A percentile compares a stretch with the other conserved stretches of the same genome.
phyloP scores from a whole-genome alignment of 257 asterid species.

The Ocimum tenuiflorum region DNA sequence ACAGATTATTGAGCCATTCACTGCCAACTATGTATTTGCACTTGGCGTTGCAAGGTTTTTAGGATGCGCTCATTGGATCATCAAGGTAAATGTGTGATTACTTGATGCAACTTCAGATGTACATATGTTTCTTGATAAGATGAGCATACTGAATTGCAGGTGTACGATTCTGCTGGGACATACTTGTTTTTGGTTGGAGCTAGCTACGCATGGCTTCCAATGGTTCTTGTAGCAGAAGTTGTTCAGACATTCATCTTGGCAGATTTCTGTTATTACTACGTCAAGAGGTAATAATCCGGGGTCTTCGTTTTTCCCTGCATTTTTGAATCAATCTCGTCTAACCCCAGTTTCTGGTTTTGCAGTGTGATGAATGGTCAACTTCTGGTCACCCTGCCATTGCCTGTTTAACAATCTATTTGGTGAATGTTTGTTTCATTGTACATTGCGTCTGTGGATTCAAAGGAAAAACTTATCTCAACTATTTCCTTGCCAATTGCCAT shows the following conservation, averaged over 20 bases:
- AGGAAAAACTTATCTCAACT: not conserved
- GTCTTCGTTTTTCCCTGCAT: not conserved
- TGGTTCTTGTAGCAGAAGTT: conserved; percentile 57
- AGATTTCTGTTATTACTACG: conserved; percentile 81
- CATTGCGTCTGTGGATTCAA: conserved; percentile 14
- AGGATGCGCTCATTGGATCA: conserved; percentile 90
- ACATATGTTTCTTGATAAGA: not conserved
- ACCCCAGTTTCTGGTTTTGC: conserved; percentile 28
- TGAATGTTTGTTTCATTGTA: conserved; percentile 9
- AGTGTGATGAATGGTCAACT: conserved; percentile 68
- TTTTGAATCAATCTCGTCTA: not conserved
- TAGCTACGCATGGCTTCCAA: conserved; percentile 66
- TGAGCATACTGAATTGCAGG: conserved; percentile 35
- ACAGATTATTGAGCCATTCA: conserved; percentile 87
- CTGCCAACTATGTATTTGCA: conserved; percentile 89
- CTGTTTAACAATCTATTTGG: conserved; percentile 32
- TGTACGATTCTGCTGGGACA: conserved; percentile 58
- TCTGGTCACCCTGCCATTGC: conserved; percentile 43
- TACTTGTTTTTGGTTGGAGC: conserved; percentile 51
- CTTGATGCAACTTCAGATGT: not conserved
- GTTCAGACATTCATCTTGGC: conserved; percentile 91
- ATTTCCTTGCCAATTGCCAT: too few relatives aligned
- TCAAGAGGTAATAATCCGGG: conserved; percentile 50
- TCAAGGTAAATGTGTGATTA: conserved; percentile 43
- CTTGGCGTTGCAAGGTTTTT: conserved; percentile 76